Evolutionary conservation across 441 rosid genomes (phyloP).

Genomic region (Gossypium davidsonii): DNA sequence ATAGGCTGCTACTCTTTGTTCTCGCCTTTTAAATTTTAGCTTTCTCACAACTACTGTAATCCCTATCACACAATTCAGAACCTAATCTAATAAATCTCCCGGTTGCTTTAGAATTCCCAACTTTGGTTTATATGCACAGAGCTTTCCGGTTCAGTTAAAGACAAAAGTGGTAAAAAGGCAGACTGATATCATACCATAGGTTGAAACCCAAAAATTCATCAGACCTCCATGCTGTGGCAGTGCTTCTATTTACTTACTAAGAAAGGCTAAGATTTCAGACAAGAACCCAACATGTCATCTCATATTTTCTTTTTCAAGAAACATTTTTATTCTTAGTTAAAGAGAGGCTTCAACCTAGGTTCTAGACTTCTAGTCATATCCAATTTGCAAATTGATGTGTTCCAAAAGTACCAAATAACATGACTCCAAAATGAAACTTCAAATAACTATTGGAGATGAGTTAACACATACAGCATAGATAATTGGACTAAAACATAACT

Average conservation of each 20-base stretch:
- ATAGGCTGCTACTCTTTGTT: not conserved
- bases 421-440: not conserved
- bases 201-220: not conserved
- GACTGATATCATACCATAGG: not conserved
- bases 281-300: not conserved
- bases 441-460: not conserved
- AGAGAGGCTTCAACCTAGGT: not conserved
- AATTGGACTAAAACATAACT: not conserved
- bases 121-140: not conserved
- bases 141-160: not conserved
- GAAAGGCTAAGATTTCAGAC: not conserved
- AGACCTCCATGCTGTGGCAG: not conserved
- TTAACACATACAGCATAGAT: not conserved
- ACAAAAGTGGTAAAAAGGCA: not conserved
- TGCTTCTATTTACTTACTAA: not conserved
- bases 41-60: not conserved
- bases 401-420: not conserved
- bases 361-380: not conserved
- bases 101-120: not conserved
- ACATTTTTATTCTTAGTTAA: not conserved
- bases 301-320: not conserved
- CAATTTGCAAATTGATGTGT: not conserved
- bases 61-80: not conserved
- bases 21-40: not conserved
- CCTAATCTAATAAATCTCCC: not conserved